phyloP scores from a whole-genome alignment of 2,329 filamentous ascomycete species.

The Arachnomyces sp. region DNA sequence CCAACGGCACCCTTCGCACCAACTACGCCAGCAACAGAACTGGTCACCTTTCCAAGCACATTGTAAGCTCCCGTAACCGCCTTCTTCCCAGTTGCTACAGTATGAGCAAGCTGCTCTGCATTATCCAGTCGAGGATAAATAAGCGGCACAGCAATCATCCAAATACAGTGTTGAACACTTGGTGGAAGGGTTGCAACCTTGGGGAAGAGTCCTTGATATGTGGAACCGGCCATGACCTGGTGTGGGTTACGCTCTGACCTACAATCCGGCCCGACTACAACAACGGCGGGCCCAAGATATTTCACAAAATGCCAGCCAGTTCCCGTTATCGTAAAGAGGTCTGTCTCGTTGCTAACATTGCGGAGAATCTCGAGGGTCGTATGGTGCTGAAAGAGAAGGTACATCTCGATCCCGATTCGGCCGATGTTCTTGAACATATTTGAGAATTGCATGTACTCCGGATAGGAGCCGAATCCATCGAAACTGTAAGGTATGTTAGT shows the following conservation, averaged over 20 bases:
- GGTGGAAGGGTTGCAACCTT: slow-evolving; percentile 86
- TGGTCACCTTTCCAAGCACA: slow-evolving; percentile 87
- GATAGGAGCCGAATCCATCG: slow-evolving; percentile 94
- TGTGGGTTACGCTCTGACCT: slow-evolving; percentile 83
- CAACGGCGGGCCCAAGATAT: slow-evolving; percentile 83
- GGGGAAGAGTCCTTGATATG: slow-evolving; percentile 94
- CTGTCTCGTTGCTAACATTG: slow-evolving; percentile 77
- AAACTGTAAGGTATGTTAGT: slow-evolving; percentile 52
- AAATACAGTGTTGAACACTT: slow-evolving; percentile 91
- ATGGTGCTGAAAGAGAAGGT: slow-evolving; percentile 95
- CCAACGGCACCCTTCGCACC: slow-evolving; percentile 89
- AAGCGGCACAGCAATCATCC: slow-evolving; percentile 88
- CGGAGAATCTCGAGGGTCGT: slow-evolving; percentile 89
- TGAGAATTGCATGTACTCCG: slow-evolving; percentile 95
- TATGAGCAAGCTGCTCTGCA: slow-evolving; percentile 83
- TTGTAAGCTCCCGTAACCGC: slow-evolving; percentile 96
- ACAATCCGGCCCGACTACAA: slow-evolving; percentile 82
- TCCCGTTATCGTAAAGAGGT: slow-evolving; percentile 95
- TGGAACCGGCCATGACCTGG: slow-evolving; percentile 90
- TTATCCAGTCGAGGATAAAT: slow-evolving; percentile 87
- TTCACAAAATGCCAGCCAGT: slow-evolving; percentile 98
- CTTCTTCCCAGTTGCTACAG: slow-evolving; percentile 90
- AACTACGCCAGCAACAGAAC: slow-evolving; percentile 88
- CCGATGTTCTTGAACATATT: slow-evolving; percentile 98
- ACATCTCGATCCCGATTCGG: slow-evolving; percentile 92